phyloP scores from a whole-genome alignment of 2,329 filamentous ascomycete species.

The Cercospora janseana region DNA sequence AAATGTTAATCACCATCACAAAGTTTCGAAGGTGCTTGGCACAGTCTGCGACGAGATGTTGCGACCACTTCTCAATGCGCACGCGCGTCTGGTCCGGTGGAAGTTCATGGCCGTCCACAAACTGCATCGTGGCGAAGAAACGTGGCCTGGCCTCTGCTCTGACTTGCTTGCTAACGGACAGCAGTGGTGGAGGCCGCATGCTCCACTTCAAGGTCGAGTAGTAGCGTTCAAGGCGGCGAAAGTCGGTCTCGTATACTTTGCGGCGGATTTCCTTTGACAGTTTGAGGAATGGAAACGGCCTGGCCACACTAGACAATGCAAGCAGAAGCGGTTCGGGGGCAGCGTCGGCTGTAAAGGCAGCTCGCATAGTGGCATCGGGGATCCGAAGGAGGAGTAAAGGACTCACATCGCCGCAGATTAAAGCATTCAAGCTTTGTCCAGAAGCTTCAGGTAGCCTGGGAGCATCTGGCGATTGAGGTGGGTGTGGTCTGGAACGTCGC shows the following conservation, averaged over 20 bases:
- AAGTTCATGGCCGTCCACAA: neutral
- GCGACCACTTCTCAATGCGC: neutral
- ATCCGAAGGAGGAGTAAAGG: too few species aligned
- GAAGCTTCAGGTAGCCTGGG: too few species aligned
- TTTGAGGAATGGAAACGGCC: neutral
- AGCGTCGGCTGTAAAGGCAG: too few species aligned
- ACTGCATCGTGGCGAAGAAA: neutral
- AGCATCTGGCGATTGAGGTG: too few species aligned
- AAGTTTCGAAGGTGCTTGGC: neutral
- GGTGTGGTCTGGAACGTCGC: too few species aligned
- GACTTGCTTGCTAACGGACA: neutral
- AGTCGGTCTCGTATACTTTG: neutral
- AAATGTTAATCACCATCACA: neutral
- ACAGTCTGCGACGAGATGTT: neutral
- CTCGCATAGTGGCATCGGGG: too few species aligned
- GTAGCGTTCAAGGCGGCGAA: neutral
- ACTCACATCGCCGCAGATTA: too few species aligned
- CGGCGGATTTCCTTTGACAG: neutral
- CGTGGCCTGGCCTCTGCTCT: neutral
- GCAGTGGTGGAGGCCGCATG: neutral
- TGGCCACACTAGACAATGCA: neutral
- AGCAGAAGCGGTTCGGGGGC: too few species aligned
- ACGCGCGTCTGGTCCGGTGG: neutral
- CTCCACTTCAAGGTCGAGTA: neutral
- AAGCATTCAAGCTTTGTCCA: too few species aligned